Evolutionary conservation across 1,139 yeast species (phyloP).

Genomic region (Meyerozyma carpophila): DNA sequence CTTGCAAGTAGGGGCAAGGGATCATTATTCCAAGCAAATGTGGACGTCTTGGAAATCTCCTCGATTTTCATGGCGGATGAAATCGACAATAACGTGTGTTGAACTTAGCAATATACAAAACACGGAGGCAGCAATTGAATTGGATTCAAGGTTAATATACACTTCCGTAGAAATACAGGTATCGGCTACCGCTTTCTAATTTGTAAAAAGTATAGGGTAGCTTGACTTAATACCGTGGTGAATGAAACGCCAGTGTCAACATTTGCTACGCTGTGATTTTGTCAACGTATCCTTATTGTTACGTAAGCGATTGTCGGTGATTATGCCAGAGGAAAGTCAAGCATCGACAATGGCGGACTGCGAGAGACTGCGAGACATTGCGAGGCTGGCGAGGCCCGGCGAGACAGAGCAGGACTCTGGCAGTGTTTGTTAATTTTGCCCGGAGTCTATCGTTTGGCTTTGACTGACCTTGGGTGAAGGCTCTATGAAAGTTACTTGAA

Average conservation of each 20-base stretch:
- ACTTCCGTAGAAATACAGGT: background rate
- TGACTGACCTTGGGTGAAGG: too few relatives aligned
- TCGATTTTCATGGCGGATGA: constrained; percentile 44
- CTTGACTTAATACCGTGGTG: background rate
- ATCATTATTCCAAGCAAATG: constrained; percentile 92
- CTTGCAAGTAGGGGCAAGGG: constrained; percentile 73
- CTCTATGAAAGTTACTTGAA: too few relatives aligned
- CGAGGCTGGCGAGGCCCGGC: too few relatives aligned
- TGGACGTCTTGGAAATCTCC: constrained; percentile 81
- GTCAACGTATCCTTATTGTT: constrained; percentile 1
- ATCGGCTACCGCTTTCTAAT: background rate
- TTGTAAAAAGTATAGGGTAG: background rate
- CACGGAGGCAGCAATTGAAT: background rate
- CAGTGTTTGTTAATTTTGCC: too few relatives aligned
- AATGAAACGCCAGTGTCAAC: background rate
- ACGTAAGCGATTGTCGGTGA: background rate
- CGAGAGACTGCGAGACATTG: too few relatives aligned
- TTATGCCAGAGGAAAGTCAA: background rate
- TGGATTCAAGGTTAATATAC: background rate
- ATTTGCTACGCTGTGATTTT: background rate
- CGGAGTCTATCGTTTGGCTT: too few relatives aligned
- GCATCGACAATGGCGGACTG: background rate
- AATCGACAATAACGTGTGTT: constrained; percentile 3
- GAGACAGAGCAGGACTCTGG: too few relatives aligned
- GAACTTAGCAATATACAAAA: background rate